These are phyloP conservation scores for Pseudozyma thailandica DNA, from an alignment of 1,284 basidiomycete species.

Conservation along the genomic window DNA sequence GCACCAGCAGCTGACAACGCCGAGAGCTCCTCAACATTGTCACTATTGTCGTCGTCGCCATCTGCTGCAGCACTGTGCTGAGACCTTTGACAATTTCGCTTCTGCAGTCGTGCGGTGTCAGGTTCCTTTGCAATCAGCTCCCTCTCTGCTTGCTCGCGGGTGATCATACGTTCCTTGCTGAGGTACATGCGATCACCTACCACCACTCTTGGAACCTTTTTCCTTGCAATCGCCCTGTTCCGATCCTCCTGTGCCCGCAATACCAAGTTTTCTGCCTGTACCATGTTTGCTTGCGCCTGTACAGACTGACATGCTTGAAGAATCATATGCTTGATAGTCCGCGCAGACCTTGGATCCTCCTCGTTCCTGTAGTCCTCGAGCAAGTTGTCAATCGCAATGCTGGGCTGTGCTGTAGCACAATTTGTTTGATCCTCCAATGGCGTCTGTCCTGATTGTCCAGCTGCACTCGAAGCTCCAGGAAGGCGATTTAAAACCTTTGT, in stretches of 20 bases:
- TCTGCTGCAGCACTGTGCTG: neutral
- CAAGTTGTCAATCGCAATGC: neutral
- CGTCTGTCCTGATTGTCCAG: neutral
- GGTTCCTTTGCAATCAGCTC: conserved; percentile 5
- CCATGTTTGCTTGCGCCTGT: neutral
- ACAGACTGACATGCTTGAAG: neutral
- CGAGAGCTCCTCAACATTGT: conserved; percentile 2
- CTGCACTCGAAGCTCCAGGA: neutral
- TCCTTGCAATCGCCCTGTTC: neutral
- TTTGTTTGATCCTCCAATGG: neutral
- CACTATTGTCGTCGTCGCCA: neutral
- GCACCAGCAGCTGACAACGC: too few species aligned
- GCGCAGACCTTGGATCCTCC: neutral
- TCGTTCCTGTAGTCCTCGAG: conserved; percentile 4
- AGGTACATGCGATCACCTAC: conserved; percentile 2
- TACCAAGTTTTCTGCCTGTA: conserved; percentile 1
- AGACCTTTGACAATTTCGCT: neutral
- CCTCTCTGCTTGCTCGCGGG: conserved; percentile 7
- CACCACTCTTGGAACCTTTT: neutral
- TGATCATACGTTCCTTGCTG: conserved; percentile 11
- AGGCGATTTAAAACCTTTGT: conserved; percentile 8
- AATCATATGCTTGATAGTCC: conserved; percentile 1
- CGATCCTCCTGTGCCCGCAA: conserved; percentile 1
- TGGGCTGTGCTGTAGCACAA: neutral
- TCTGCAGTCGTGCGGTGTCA: neutral